A percentile compares a stretch with the other conserved stretches of the same genome.
These are phyloP conservation scores for Diaporthe eres DNA, from an alignment of 2,329 filamentous ascomycete genomes.

Conservation along the genomic window DNA sequence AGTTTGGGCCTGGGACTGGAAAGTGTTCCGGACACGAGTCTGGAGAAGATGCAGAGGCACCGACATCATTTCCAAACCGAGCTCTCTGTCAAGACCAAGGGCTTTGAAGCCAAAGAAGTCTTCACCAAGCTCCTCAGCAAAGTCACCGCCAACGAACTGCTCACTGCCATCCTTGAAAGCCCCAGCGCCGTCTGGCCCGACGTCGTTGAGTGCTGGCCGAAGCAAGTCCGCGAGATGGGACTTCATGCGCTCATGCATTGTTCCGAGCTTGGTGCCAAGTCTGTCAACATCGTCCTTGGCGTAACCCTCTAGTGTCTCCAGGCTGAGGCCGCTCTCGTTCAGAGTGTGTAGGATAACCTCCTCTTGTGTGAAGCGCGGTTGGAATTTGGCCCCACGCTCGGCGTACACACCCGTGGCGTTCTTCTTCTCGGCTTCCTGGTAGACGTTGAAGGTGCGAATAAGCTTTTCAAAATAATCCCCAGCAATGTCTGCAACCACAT, in stretches of 20 bases:
- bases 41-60: conserved; percentile 96
- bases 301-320: conserved; percentile 86
- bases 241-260: conserved; percentile 96
- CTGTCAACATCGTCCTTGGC: conserved; percentile 95
- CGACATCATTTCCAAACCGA: conserved; percentile 87
- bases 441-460: conserved; percentile 82
- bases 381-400: conserved; percentile 60
- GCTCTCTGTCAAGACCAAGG: conserved; percentile 90
- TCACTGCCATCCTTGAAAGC: conserved; percentile 98
- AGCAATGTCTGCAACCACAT: conserved; percentile 90
- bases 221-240: conserved; percentile 92
- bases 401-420: conserved; percentile 61
- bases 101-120: conserved; percentile 99
- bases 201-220: conserved; percentile 87
- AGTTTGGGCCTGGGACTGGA: conserved; percentile 81
- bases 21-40: conserved; percentile 87
- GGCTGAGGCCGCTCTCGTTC: conserved; percentile 84
- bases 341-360: conserved; percentile 91
- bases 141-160: conserved; percentile 96
- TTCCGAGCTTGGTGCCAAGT: conserved; percentile 81
- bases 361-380: conserved; percentile 82
- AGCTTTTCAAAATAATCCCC: conserved; percentile 92
- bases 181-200: conserved; percentile 85
- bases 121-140: conserved; percentile 96
- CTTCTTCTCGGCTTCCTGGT: conserved; percentile 86